Evolutionary conservation across 768 basidiomycete genomes (phyloP).

Genomic region (Lactarius evosmus): DNA sequence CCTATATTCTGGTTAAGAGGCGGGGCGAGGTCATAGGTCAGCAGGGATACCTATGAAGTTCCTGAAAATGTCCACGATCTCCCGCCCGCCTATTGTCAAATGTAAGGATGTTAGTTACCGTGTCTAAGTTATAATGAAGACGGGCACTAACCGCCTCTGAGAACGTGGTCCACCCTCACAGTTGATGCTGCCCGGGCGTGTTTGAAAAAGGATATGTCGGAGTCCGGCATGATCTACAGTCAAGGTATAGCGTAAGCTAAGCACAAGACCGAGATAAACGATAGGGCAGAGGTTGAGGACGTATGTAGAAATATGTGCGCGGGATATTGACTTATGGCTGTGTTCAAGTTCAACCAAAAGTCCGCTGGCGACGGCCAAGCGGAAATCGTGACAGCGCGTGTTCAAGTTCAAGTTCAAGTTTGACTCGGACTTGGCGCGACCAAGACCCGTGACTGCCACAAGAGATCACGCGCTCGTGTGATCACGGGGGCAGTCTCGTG

Average conservation of each 20-base stretch:
- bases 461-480: constrained; percentile 10
- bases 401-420: not conserved
- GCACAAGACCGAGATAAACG: not conserved
- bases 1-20: constrained; percentile 11
- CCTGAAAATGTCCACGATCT: constrained; percentile 55
- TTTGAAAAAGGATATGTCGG: constrained; percentile 20
- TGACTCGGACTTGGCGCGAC: constrained; percentile 13
- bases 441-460: constrained; percentile 10
- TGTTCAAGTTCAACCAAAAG: constrained; percentile 5
- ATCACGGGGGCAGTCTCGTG: not conserved
- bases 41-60: constrained; percentile 50
- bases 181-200: constrained; percentile 20
- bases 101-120: not conserved
- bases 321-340: not conserved
- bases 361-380: not conserved
- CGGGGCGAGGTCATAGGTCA: constrained; percentile 13
- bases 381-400: not conserved
- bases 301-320: not conserved
- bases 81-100: constrained; percentile 39
- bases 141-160: constrained; percentile 21
- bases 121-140: not conserved
- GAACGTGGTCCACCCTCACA: constrained; percentile 25
- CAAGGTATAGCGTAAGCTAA: not conserved
- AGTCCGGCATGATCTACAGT: constrained; percentile 1
- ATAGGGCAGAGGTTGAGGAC: not conserved